Percentiles rank a stretch among this genome's conserved stretches.
Conservation (phyloP, 1,284 basidiomycete genomes). For the Ganoderma meredithae region DNA sequence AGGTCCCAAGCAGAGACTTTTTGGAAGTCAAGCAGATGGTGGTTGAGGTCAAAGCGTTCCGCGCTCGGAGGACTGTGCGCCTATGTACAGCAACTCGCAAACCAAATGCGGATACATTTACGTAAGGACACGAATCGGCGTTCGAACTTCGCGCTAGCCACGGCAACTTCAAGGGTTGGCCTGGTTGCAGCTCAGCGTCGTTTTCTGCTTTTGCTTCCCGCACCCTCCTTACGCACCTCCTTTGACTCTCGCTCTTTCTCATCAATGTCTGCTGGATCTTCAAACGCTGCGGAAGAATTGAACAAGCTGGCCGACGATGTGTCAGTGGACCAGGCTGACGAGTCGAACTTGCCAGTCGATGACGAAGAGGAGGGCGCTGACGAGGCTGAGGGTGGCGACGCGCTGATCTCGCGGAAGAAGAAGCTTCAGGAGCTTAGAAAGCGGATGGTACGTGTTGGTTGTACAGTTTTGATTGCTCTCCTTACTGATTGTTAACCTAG, state of each 20-base stretch:
- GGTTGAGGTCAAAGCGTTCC: background rate
- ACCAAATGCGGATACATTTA: background rate
- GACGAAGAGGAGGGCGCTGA: conserved; percentile 25
- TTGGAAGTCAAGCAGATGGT: background rate
- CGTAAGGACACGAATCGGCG: background rate
- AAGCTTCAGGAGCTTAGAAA: conserved; percentile 80
- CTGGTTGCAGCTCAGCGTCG: background rate
- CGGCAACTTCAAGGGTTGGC: background rate
- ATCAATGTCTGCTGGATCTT: conserved; percentile 15
- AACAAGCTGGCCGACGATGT: conserved; percentile 37
- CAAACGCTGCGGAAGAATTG: conserved; percentile 11
- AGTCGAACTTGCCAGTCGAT: conserved; percentile 37
- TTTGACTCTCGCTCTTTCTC: no score
- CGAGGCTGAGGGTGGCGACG: conserved; percentile 2
- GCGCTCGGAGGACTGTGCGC: no score
- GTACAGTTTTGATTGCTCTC: conserved; percentile 23
- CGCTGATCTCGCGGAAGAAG: conserved; percentile 77
- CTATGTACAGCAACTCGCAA: background rate
- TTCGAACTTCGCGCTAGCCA: background rate
- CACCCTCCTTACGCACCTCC: background rate
- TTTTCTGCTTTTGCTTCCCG: background rate
- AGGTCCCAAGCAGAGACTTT: background rate
- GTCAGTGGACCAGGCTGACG: conserved; percentile 37
- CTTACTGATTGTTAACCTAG: conserved; percentile 47
- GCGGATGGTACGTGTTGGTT: conserved; percentile 69